A percentile compares a stretch with the other conserved stretches of the same genome.
These are phyloP conservation scores for Fusarium protoensiforme DNA, from an alignment of 2,329 filamentous ascomycete species.

Conservation along the genomic window DNA sequence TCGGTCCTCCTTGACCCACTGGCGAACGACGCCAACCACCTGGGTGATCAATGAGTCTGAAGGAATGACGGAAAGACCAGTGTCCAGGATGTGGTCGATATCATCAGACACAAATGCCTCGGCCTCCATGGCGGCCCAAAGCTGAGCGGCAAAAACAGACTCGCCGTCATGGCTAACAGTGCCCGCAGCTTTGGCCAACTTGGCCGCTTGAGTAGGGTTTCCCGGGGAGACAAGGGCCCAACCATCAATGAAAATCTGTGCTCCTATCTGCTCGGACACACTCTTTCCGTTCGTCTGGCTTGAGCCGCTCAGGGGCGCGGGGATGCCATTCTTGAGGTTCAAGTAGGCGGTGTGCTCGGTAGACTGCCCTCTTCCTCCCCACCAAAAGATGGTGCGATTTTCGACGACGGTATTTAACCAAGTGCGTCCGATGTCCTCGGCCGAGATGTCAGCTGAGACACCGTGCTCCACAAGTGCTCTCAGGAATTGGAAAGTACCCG, in stretches of 20 bases:
- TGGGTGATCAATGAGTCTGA: conserved; percentile 41
- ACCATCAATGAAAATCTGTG: conserved; percentile 53
- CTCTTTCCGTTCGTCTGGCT: not conserved
- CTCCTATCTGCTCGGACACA: conserved; percentile 28
- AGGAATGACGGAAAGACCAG: conserved; percentile 43
- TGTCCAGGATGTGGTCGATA: conserved; percentile 46
- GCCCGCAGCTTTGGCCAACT: conserved; percentile 46
- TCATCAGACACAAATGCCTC: conserved; percentile 49
- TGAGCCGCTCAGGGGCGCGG: not conserved
- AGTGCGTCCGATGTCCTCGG: conserved; percentile 5
- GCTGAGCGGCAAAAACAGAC: conserved; percentile 48
- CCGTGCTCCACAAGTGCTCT: conserved; percentile 7
- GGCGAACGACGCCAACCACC: conserved; percentile 44
- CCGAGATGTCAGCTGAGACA: not conserved
- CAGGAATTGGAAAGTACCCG: conserved; percentile 6
- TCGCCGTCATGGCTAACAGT: conserved; percentile 53
- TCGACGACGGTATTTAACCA: conserved; percentile 10
- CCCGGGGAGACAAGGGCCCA: conserved; percentile 49
- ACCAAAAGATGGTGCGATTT: conserved; percentile 3
- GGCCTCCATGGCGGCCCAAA: conserved; percentile 54
- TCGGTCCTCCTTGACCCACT: conserved; percentile 32
- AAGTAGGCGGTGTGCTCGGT: conserved; percentile 5
- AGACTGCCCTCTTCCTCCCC: conserved; percentile 1
- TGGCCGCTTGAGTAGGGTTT: conserved; percentile 44
- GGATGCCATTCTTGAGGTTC: conserved; percentile 5